Base-by-base conservation (phyloP, 2,329 filamentous ascomycete species). In the Whalleya microplaca region DNA sequence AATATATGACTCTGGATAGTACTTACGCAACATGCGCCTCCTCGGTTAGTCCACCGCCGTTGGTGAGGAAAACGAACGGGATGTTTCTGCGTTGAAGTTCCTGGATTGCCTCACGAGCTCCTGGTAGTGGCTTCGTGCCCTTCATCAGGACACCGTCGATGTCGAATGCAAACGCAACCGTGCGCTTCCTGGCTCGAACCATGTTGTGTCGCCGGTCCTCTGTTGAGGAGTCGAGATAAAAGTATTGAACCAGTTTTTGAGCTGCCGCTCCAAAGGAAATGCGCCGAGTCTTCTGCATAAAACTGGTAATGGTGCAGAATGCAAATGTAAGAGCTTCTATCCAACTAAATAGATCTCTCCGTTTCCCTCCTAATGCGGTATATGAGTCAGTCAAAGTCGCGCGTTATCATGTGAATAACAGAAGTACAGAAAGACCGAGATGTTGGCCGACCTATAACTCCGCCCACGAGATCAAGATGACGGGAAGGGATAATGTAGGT, bases 31-130 rank as follows among this genome's bases (percentile, higher is more conserved):
- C 83, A 46, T 88, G 82, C 50, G 84, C 82, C 1, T 76, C 75
- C 69, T 92, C 88, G 52, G 83, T 83, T 64, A 84, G 84, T 43
- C 88, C 89, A 45, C 89, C 89, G 63, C 88, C 88, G 71, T 91
- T 92, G 55, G 88, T 91, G 51, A 91, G 79, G 45, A 91, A 81
- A 66, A 91, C 88, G 76, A 88, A 91, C 0, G 88, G 88, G 19
- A 91, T 86, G 2, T 76, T 72, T 51, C 84, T 77, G n/a, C 74
- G 68, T 62, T 88, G 84, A 10, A 91, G 82, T 55, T 80, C 78
- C 9, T 75, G 70, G 16, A 92, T 78, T 1, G 88, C 78, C 58
- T 84, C 75, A 7, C 78, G 78, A 4, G 88, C 88, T 43, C 82
- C 81, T 1, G 86, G 84, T 21, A 91, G 76, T 3, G 87, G 81